A percentile compares a stretch with the other conserved stretches of the same genome.
Conservation (phyloP, 2,329 filamentous ascomycete genomes). For the Aspergillus hiratsukae region DNA sequence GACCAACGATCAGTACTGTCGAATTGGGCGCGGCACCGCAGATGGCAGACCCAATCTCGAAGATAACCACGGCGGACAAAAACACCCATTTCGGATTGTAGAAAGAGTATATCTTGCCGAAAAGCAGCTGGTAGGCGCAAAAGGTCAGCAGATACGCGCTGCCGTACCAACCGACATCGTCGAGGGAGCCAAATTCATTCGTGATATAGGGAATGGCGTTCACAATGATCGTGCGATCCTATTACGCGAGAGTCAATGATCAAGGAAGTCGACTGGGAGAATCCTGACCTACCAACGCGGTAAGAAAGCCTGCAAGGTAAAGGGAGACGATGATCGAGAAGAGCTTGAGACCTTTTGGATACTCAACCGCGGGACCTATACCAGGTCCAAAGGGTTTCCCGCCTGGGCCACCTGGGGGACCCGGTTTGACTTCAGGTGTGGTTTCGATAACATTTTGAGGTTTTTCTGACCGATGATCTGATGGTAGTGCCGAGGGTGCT, state of each 20-base stretch:
- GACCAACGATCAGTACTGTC: slow-evolving; percentile 29
- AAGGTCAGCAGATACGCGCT: slow-evolving; percentile 33
- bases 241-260: neutral
- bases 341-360: neutral
- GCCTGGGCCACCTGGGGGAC: neutral
- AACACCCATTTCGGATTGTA: slow-evolving; percentile 36
- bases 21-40: slow-evolving; percentile 29
- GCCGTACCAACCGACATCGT: no score
- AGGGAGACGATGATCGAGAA: neutral
- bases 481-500: neutral
- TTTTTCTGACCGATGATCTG: neutral
- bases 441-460: neutral
- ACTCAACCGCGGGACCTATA: neutral
- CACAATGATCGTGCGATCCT: neutral
- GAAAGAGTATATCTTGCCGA: slow-evolving; percentile 34
- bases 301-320: neutral
- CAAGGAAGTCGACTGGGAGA: neutral
- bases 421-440: neutral
- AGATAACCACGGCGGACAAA: slow-evolving; percentile 29
- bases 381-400: neutral
- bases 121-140: slow-evolving; percentile 34
- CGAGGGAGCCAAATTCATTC: neutral
- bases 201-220: neutral
- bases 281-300: neutral
- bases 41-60: slow-evolving; percentile 33